Evolutionary conservation across 2,329 filamentous ascomycete genomes (phyloP).

Genomic region (Colletotrichum eremochloae): DNA sequence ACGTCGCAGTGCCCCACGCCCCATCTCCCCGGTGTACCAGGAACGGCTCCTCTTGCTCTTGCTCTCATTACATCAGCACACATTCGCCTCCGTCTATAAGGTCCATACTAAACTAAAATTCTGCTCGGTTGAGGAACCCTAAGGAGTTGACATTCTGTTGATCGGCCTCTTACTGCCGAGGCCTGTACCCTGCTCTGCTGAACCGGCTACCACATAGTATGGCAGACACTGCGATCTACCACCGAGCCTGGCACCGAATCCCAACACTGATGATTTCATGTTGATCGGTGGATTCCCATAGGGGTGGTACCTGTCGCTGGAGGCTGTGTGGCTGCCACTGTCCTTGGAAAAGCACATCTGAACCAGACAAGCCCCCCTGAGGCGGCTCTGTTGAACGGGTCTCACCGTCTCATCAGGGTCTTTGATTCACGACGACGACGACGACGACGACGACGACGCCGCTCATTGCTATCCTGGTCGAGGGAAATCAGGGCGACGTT

Average conservation of each 20-base stretch:
- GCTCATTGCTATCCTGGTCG: slow-evolving; percentile 26
- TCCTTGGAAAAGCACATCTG: slow-evolving; percentile 26
- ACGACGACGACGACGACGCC: background rate
- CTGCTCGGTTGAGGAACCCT: slow-evolving; percentile 5
- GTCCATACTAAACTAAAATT: background rate
- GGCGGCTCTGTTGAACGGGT: slow-evolving; percentile 41
- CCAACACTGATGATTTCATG: slow-evolving; percentile 22
- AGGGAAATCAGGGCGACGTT: slow-evolving; percentile 1
- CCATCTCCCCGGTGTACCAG: slow-evolving; percentile 12
- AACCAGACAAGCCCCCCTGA: slow-evolving; percentile 33
- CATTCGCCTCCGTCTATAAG: slow-evolving; percentile 13
- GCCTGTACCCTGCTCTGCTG: slow-evolving; percentile 1
- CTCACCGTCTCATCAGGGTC: slow-evolving; percentile 38
- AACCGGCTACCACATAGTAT: background rate
- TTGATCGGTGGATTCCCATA: slow-evolving; percentile 33
- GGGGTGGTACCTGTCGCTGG: slow-evolving; percentile 10
- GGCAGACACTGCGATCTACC: slow-evolving; percentile 17
- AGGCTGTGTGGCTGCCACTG: slow-evolving; percentile 27
- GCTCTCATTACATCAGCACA: slow-evolving; percentile 21
- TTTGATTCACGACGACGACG: slow-evolving; percentile 11
- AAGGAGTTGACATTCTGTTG: slow-evolving; percentile 13
- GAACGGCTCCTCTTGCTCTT: slow-evolving; percentile 15
- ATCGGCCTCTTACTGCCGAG: background rate
- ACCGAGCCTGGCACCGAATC: slow-evolving; percentile 15
- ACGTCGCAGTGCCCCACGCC: slow-evolving; percentile 6